Conservation (phyloP, 768 basidiomycete genomes). For the Collybiopsis confluens region DNA sequence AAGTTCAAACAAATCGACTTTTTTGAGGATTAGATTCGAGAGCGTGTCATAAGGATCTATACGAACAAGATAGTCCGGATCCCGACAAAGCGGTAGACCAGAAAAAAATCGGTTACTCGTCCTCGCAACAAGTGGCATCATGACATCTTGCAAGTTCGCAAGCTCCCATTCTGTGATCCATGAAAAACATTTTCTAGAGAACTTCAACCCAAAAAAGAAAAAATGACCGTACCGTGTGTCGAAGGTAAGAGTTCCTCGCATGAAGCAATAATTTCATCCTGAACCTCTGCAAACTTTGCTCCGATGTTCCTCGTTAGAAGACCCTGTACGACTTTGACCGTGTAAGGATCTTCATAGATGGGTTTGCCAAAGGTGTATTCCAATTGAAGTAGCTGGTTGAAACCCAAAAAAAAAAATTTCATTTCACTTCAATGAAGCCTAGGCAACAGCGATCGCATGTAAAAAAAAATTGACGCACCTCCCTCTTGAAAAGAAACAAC, state of each 20-base stretch:
- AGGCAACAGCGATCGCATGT: too few species aligned
- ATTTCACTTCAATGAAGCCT: too few species aligned
- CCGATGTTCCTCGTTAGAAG: slow-evolving; percentile 32
- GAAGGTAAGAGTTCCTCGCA: slow-evolving; percentile 35
- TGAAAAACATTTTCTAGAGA: too few species aligned
- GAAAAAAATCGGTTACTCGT: slow-evolving; percentile 44
- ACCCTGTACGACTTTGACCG: slow-evolving; percentile 29
- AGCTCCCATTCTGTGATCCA: slow-evolving; percentile 44
- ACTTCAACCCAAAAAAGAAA: too few species aligned
- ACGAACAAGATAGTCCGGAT: slow-evolving; percentile 27
- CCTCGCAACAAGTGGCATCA: slow-evolving; percentile 33
- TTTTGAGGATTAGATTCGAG: too few species aligned
- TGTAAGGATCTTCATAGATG: slow-evolving; percentile 29
- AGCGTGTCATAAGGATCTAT: too few species aligned
- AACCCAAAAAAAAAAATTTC: too few species aligned
- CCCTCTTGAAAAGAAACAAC: slow-evolving; percentile 24
- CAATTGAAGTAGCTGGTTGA: slow-evolving; percentile 27
- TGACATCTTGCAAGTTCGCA: slow-evolving; percentile 19
- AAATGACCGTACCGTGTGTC: slow-evolving; percentile 24
- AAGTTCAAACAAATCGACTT: background rate
- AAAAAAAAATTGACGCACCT: too few species aligned
- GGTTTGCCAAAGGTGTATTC: slow-evolving; percentile 30
- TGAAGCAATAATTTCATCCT: slow-evolving; percentile 42
- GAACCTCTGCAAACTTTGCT: slow-evolving; percentile 30
- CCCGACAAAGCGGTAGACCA: slow-evolving; percentile 41